Conservation (phyloP, 768 basidiomycete genomes). For the Gloeophyllum trabeum region DNA sequence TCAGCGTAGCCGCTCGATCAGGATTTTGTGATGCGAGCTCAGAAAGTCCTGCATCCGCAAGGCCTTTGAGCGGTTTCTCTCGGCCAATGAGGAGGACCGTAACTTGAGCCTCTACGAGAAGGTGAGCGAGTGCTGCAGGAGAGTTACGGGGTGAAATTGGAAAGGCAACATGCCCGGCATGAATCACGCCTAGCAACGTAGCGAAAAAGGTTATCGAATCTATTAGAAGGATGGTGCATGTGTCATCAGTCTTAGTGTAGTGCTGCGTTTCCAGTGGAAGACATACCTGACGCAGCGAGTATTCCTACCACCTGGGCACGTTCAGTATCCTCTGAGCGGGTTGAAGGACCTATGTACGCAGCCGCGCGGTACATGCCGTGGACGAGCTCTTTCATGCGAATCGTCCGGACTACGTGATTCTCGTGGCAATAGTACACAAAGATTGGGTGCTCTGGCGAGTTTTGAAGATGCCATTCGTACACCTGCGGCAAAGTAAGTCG, state of each 20-base stretch:
- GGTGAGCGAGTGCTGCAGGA: constrained; percentile 22
- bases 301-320: neutral
- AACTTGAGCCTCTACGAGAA: constrained; percentile 15
- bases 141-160: constrained; percentile 30
- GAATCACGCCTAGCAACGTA: constrained; percentile 21
- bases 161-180: constrained; percentile 29
- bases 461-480: constrained; percentile 7
- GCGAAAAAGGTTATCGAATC: constrained; percentile 25
- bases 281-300: neutral
- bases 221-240: constrained; percentile 1
- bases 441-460: constrained; percentile 6
- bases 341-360: neutral
- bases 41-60: constrained; percentile 1
- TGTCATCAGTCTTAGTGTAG: neutral
- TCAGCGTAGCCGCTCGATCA: too few species aligned
- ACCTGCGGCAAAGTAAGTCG: constrained; percentile 5
- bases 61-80: constrained; percentile 10
- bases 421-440: constrained; percentile 2
- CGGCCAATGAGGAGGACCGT: constrained; percentile 17
- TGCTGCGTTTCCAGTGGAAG: too few species aligned
- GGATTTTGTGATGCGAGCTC: too few species aligned
- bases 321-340: neutral
- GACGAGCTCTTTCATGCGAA: neutral
- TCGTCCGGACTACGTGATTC: neutral
- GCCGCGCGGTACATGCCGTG: neutral